Evolutionary conservation across 2,329 filamentous ascomycete genomes (phyloP).

Genomic region (Orbilia javanica): DNA sequence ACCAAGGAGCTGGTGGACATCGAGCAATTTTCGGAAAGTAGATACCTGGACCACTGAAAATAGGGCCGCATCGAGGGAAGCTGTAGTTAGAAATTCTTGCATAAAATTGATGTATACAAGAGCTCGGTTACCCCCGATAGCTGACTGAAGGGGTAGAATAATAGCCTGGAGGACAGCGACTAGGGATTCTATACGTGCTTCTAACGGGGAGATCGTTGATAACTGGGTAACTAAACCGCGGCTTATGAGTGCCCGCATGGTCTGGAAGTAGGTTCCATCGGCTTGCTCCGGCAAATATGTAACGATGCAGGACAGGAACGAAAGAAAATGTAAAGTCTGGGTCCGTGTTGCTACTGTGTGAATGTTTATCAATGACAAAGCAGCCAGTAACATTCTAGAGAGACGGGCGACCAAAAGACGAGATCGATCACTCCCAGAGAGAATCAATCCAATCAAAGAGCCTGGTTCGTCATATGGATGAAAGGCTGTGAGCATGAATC

Average conservation of each 20-base stretch:
- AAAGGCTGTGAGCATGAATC: conserved; percentile 16
- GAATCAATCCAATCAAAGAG: not conserved
- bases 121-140: not conserved
- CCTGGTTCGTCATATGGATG: conserved; percentile 2
- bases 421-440: conserved; percentile 6
- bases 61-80: conserved; percentile 26
- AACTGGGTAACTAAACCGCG: not conserved
- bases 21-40: conserved; percentile 21
- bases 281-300: conserved; percentile 26
- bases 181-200: not conserved
- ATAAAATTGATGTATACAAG: conserved; percentile 28
- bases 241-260: not conserved
- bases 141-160: conserved; percentile 38
- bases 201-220: not conserved
- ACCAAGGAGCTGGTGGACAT: conserved; percentile 16
- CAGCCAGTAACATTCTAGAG: conserved; percentile 8
- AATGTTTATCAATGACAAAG: conserved; percentile 16
- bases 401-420: conserved; percentile 22
- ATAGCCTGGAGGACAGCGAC: conserved; percentile 22
- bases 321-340: conserved; percentile 13
- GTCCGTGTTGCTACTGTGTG: not conserved
- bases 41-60: conserved; percentile 23
- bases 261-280: conserved; percentile 34
- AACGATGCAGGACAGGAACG: conserved; percentile 23
- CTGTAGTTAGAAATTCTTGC: conserved; percentile 31